These are phyloP conservation scores for Sanguinoderma infundibulare DNA, from an alignment of 1,284 basidiomycete species.

Conservation along the genomic window DNA sequence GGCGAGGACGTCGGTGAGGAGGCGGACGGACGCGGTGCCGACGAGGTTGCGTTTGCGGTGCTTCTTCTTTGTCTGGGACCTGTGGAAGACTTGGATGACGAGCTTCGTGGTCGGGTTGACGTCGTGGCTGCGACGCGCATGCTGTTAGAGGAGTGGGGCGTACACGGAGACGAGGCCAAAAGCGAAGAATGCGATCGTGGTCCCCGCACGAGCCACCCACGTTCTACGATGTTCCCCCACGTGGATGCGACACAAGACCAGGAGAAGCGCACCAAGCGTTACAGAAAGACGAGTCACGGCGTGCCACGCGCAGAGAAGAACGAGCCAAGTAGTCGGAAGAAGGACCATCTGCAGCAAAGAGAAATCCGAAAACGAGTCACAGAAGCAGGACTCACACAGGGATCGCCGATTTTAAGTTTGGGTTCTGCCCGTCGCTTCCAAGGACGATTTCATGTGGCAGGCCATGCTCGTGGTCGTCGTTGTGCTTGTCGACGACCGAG, in stretches of 20 bases:
- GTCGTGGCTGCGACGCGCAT: slow-evolving; percentile 41
- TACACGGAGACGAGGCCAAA: not conserved
- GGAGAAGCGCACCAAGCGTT: too few relatives aligned
- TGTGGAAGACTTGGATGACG: slow-evolving; percentile 57
- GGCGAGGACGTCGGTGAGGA: slow-evolving; percentile 54
- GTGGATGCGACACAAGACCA: too few relatives aligned
- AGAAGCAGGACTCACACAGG: slow-evolving; percentile 47
- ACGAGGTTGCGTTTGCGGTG: slow-evolving; percentile 57
- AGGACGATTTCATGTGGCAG: slow-evolving; percentile 54
- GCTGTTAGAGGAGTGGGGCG: not conserved
- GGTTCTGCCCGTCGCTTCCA: slow-evolving; percentile 70
- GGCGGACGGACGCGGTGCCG: slow-evolving; percentile 49
- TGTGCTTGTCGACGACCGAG: slow-evolving; percentile 49
- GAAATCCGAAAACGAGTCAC: not conserved
- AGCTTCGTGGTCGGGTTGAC: slow-evolving; percentile 44
- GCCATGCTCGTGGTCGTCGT: slow-evolving; percentile 38
- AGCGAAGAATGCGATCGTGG: too few relatives aligned
- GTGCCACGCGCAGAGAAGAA: not conserved
- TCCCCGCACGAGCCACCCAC: too few relatives aligned
- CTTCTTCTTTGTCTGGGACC: slow-evolving; percentile 58
- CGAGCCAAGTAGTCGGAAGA: not conserved
- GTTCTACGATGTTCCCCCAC: too few relatives aligned
- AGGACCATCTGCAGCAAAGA: not conserved
- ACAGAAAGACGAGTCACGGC: not conserved
- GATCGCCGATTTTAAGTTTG: slow-evolving; percentile 59